Percentiles rank a stretch among this genome's conserved stretches.
phyloP scores from a whole-genome alignment of 2,329 filamentous ascomycete species.

The Colletotrichum eremochloae region DNA sequence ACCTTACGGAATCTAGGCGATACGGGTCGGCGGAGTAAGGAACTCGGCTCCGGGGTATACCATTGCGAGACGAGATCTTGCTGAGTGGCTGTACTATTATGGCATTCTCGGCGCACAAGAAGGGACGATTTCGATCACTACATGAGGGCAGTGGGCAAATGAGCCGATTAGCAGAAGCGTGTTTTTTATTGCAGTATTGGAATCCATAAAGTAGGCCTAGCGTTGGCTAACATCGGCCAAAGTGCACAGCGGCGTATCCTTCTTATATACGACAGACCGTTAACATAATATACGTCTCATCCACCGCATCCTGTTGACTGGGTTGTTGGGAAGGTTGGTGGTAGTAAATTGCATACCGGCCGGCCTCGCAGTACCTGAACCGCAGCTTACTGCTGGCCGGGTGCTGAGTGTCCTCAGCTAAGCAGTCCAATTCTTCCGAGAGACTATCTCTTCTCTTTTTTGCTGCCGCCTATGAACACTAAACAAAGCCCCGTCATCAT shows the following conservation, averaged over 20 bases:
- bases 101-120: slow-evolving; percentile 1
- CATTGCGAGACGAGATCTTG: slow-evolving; percentile 3
- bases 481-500: not conserved
- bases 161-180: not conserved
- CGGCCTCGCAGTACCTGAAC: not conserved
- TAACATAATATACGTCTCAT: too few relatives aligned
- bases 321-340: not conserved
- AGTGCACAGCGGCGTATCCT: not conserved
- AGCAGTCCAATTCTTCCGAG: not conserved
- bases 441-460: not conserved
- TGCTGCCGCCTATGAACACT: rapidly evolving
- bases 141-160: not conserved
- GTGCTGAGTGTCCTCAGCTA: not conserved
- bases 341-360: not conserved
- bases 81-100: slow-evolving; percentile 4
- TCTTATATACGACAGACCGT: not conserved
- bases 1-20: slow-evolving; percentile 7
- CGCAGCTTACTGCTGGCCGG: not conserved
- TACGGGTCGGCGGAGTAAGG: slow-evolving; percentile 1
- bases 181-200: not conserved
- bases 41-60: slow-evolving; percentile 12
- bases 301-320: too few relatives aligned
- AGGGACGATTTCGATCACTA: slow-evolving; percentile 19
- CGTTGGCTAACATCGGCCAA: not conserved
- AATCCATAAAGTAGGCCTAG: not conserved